phyloP scores from a whole-genome alignment of 1,284 basidiomycete species.

The Moesziomyces sp. region DNA sequence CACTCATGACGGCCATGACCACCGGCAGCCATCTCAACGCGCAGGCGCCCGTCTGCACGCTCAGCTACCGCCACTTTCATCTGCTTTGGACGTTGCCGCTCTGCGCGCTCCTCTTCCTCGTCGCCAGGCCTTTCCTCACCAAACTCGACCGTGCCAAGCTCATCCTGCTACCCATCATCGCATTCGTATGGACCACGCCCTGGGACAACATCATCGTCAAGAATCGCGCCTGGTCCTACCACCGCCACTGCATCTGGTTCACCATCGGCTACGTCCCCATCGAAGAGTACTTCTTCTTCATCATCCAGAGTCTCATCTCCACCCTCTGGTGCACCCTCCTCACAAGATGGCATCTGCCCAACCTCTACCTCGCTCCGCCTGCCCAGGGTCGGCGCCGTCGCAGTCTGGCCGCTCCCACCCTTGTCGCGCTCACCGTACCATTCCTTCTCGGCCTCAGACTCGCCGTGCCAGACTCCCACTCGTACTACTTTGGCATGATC shows the following conservation, averaged over 20 bases:
- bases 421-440: slow-evolving; percentile 5
- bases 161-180: slow-evolving; percentile 54
- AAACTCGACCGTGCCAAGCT: slow-evolving; percentile 57
- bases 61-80: slow-evolving; percentile 58
- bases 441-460: slow-evolving; percentile 25
- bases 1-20: slow-evolving; percentile 7
- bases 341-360: slow-evolving; percentile 57
- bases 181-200: slow-evolving; percentile 62
- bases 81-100: slow-evolving; percentile 57
- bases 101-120: slow-evolving; percentile 40
- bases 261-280: slow-evolving; percentile 57
- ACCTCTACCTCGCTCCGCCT: slow-evolving; percentile 27
- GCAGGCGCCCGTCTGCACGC: slow-evolving; percentile 46
- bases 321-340: slow-evolving; percentile 55
- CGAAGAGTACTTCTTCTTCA: slow-evolving; percentile 64
- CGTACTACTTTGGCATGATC: slow-evolving; percentile 63
- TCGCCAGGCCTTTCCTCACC: slow-evolving; percentile 55
- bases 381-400: not conserved
- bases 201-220: slow-evolving; percentile 62
- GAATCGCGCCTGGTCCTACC: slow-evolving; percentile 59
- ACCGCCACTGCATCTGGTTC: slow-evolving; percentile 56
- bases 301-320: slow-evolving; percentile 61
- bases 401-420: slow-evolving; percentile 10
- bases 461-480: slow-evolving; percentile 24
- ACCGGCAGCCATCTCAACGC: slow-evolving; percentile 16